phyloP scores from a whole-genome alignment of 2,329 filamentous ascomycete species.

The Colletotrichum musae region DNA sequence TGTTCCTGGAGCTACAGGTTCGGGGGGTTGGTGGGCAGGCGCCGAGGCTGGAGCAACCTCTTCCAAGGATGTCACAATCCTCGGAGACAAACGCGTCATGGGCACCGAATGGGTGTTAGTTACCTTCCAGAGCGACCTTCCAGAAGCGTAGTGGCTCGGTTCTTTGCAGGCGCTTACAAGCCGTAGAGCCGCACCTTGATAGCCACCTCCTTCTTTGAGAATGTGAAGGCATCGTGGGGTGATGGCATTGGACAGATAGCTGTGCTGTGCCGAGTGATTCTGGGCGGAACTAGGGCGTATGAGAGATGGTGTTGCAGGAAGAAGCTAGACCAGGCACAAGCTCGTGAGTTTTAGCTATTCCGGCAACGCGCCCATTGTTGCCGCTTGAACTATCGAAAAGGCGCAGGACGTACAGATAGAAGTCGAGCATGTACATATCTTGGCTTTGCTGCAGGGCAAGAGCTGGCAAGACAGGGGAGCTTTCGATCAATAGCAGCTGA shows the following conservation, averaged over 20 bases:
- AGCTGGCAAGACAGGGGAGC: neutral
- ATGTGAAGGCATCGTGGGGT: neutral
- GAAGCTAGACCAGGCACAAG: neutral
- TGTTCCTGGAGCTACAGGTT: neutral
- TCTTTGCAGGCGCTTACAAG: neutral
- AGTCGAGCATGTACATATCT: neutral
- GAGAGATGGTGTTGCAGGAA: neutral
- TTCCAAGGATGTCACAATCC: slow-evolving; percentile 7
- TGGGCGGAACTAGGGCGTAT: neutral
- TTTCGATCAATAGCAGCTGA: neutral
- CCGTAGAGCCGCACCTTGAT: slow-evolving; percentile 25
- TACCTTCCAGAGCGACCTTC: neutral
- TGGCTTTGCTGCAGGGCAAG: neutral
- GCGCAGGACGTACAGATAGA: neutral
- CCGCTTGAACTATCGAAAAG: neutral
- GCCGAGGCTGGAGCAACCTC: neutral
- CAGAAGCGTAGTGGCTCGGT: neutral
- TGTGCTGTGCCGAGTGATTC: no score
- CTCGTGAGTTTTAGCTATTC: slow-evolving; percentile 1
- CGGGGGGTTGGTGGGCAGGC: neutral
- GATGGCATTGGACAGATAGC: no score
- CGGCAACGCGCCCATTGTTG: neutral
- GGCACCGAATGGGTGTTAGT: neutral
- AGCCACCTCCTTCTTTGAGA: slow-evolving; percentile 29
- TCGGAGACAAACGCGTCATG: neutral